Evolutionary conservation across 345 rosid genomes (phyloP).

Genomic region (Boechera retrofracta): DNA sequence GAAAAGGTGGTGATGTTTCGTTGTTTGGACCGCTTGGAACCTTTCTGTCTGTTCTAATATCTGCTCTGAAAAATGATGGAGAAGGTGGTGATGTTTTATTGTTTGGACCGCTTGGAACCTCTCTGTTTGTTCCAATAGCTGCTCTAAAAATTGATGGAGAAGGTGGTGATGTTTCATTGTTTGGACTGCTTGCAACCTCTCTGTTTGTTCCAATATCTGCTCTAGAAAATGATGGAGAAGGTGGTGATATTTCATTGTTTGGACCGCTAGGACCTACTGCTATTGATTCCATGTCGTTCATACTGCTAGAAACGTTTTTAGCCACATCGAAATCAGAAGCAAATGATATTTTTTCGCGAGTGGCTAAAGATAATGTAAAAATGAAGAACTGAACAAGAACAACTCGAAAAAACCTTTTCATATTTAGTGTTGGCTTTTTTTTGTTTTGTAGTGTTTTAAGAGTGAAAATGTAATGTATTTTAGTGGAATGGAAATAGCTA

Average conservation of each 20-base stretch:
- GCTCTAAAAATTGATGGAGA: background rate
- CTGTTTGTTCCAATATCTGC: background rate
- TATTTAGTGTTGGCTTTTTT: background rate
- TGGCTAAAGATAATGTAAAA: conserved; percentile 20
- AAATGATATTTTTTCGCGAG: background rate
- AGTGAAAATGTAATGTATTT: conserved; percentile 2
- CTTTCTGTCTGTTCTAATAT: too few species aligned
- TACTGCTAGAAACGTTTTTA: background rate
- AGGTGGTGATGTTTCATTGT: background rate
- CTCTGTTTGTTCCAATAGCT: background rate
- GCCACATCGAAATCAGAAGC: background rate
- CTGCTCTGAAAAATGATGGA: too few species aligned
- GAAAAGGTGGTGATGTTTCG: background rate
- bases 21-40: too few species aligned
- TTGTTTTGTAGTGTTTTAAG: background rate
- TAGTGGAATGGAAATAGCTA: background rate
- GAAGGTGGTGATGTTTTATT: background rate
- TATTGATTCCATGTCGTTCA: background rate
- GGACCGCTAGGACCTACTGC: background rate
- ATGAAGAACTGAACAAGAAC: conserved; percentile 15
- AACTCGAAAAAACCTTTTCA: conserved; percentile 21
- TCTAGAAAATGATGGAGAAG: too few species aligned
- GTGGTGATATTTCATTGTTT: too few species aligned
- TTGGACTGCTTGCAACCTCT: background rate
- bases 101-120: background rate